Evolutionary conservation across 148 eudicot genomes (phyloP), one percentile per base, ranked within the genome.

Genomic region (Fallopia convolvulus): DNA sequence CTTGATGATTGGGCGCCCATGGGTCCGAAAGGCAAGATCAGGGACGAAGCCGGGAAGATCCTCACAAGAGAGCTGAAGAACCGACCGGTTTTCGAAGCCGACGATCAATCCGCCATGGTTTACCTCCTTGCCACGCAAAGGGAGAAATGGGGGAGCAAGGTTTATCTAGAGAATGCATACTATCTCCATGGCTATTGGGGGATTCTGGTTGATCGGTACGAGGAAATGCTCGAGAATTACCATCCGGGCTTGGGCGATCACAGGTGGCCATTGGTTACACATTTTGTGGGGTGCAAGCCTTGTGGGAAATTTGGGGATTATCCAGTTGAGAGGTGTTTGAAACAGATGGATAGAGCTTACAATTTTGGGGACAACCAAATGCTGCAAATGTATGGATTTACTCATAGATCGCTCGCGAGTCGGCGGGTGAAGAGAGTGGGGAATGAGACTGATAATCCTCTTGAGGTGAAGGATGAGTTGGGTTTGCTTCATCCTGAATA

Each of bases 71-170:
- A 83, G 79, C 83, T 92, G 11, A 92, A 90, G 76, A 90, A 81
- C 49, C 76, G 97, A 72, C 97, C 97, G 0, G 89, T 85, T 58
- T 92, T 92, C 56, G 97, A 92, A 80, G 94, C 97, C 3, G 97
- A 92, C 78, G 97, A 92, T 83, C 97, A 92, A 30, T 87, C 92
- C 9, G 97, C 97, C 3, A 86, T 92, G 91, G 90, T 92, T 33
- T 92, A 87, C 75, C 6, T 92, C 11, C 72, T 92, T 58, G 89
- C 83, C 0, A 82, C 90, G 3, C 85, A 87, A 50, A 89, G 80
- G 79, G 94, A 82, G 20, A 85, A 71, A 85, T 90, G 91, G 94
- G 92, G 89, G 18, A 82, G 80, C 0, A 92, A 88, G 76, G 97
- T 92, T 3, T 92, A 88, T 77, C 77, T 92, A 5, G 97, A 92